Conservation (phyloP, 345 rosid species). For the Excoecaria agallocha region DNA sequence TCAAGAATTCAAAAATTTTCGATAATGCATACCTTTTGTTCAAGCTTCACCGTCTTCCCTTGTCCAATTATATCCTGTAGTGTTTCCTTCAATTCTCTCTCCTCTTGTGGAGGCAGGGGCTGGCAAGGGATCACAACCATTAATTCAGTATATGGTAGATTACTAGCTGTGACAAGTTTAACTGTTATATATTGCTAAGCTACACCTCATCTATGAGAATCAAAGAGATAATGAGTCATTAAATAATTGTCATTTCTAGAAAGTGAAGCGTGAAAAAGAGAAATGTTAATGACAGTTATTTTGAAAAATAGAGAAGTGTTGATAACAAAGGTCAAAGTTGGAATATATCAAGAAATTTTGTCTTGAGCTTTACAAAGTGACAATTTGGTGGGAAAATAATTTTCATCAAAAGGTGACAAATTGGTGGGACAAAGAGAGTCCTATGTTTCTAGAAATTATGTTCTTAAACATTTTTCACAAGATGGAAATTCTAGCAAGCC, state of each 20-base stretch:
- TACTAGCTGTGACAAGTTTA: background rate
- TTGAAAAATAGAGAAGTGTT: too few relatives aligned
- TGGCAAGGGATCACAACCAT: slow-evolving; percentile 28
- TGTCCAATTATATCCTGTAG: slow-evolving; percentile 71
- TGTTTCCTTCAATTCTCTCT: slow-evolving; percentile 77
- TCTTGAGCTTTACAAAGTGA: too few relatives aligned
- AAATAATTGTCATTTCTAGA: too few relatives aligned
- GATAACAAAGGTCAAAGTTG: too few relatives aligned
- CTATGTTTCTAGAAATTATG: background rate
- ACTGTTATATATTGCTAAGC: background rate
- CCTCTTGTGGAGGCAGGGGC: slow-evolving; percentile 85
- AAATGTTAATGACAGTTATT: too few relatives aligned
- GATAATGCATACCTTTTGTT: slow-evolving; percentile 65
- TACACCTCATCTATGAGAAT: background rate
- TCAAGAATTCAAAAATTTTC: background rate
- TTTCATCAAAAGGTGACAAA: too few relatives aligned
- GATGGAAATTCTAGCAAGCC: background rate
- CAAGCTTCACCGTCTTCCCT: slow-evolving; percentile 71
- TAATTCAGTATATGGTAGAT: background rate
- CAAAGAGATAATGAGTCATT: too few relatives aligned
- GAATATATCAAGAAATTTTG: too few relatives aligned
- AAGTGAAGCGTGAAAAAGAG: too few relatives aligned
- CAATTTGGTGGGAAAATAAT: too few relatives aligned
- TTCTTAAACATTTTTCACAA: background rate
- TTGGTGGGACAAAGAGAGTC: too few relatives aligned